Conservation (phyloP, 83 land plant genomes). For the Isoetes engelmannii region DNA sequence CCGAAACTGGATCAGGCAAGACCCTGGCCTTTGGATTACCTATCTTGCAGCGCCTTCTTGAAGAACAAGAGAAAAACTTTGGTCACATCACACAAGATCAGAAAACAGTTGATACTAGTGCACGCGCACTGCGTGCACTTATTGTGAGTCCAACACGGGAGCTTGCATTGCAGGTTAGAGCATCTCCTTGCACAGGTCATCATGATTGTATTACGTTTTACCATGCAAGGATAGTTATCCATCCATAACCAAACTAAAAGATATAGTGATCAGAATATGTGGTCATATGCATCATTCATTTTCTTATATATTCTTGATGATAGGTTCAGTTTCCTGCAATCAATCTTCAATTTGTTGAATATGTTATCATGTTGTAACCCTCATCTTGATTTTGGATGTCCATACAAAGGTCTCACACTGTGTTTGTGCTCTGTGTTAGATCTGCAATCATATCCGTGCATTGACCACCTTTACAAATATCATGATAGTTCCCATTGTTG, state of each 20-base stretch:
- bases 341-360: no score
- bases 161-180: slow-evolving; percentile 90
- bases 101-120: slow-evolving; percentile 9
- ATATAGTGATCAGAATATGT: no score
- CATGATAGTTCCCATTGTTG: slow-evolving; percentile 81
- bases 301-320: no score
- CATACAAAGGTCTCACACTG: no score
- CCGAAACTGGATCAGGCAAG: slow-evolving; percentile 98
- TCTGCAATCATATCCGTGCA: slow-evolving; percentile 78
- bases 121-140: slow-evolving; percentile 65
- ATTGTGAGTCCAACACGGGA: slow-evolving; percentile 91
- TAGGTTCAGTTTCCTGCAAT: no score
- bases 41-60: slow-evolving; percentile 81
- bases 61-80: slow-evolving; percentile 60
- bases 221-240: no score
- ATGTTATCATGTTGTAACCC: no score
- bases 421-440: slow-evolving; percentile 29
- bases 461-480: slow-evolving; percentile 50
- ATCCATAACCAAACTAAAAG: no score
- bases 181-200: no score
- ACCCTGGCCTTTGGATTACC: slow-evolving; percentile 98
- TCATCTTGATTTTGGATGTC: no score
- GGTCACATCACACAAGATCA: slow-evolving; percentile 7
- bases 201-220: no score
- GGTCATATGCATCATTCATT: no score